These are phyloP conservation scores for Candida labiduridarum DNA, from an alignment of 1,139 yeast genomes.

Conservation along the genomic window DNA sequence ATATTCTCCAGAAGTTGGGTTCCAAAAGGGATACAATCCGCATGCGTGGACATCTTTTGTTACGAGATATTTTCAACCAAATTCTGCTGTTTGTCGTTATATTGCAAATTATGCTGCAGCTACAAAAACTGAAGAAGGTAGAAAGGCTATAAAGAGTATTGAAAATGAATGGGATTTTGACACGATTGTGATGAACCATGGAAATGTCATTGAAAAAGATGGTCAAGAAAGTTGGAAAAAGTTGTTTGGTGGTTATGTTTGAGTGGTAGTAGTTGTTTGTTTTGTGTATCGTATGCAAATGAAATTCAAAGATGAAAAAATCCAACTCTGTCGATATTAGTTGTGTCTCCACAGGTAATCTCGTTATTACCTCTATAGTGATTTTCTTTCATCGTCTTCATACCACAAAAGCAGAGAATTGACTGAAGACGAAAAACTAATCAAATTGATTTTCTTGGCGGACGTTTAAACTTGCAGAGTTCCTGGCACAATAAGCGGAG, in stretches of 20 bases:
- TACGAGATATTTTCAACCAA: slow-evolving; percentile 32
- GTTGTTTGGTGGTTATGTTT: slow-evolving; percentile 4
- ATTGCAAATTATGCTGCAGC: slow-evolving; percentile 22
- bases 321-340: too few species aligned
- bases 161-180: slow-evolving; percentile 46
- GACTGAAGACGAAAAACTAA: slow-evolving; percentile 40
- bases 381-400: slow-evolving; percentile 21
- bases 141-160: slow-evolving; percentile 34
- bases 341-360: too few species aligned
- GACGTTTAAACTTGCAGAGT: slow-evolving; percentile 49
- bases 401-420: slow-evolving; percentile 52
- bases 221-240: slow-evolving; percentile 34
- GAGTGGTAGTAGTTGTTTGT: neutral
- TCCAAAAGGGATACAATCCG: slow-evolving; percentile 25
- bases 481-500: slow-evolving; percentile 13
- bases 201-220: slow-evolving; percentile 50
- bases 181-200: slow-evolving; percentile 57
- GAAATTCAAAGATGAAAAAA: too few species aligned
- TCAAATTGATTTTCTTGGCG: slow-evolving; percentile 47
- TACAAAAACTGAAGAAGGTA: slow-evolving; percentile 23
- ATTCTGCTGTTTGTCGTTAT: slow-evolving; percentile 24
- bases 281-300: neutral
- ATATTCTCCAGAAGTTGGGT: slow-evolving; percentile 41
- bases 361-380: too few species aligned
- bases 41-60: slow-evolving; percentile 31